Percentiles rank a stretch among this genome's conserved stretches.
Evolutionary conservation across 495 filamentous ascomycete species (phyloP).

Genomic region (Xylaria flabelliformis): DNA sequence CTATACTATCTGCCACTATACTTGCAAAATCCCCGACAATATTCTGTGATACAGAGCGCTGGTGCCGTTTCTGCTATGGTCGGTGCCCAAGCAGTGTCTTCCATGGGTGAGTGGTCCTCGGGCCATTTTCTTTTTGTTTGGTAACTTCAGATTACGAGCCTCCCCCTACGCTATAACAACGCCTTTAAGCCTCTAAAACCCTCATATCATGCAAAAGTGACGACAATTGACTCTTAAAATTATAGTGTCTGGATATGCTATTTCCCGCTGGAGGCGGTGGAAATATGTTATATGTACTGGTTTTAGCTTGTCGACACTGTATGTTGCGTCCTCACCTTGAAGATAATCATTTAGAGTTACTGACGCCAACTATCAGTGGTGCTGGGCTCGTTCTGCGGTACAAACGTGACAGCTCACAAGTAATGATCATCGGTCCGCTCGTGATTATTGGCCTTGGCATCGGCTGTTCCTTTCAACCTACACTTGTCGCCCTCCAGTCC

Average conservation of each 20-base stretch:
- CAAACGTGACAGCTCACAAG: conserved; percentile 44
- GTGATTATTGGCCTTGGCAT: conserved; percentile 57
- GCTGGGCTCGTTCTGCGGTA: conserved; percentile 61
- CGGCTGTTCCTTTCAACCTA: conserved; percentile 65
- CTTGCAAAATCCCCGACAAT: conserved; percentile 50
- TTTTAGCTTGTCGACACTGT: conserved; percentile 59
- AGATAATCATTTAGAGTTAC: neutral
- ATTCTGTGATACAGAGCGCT: conserved; percentile 47
- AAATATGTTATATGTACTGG: conserved; percentile 64
- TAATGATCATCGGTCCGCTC: conserved; percentile 44
- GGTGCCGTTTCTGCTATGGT: conserved; percentile 62
- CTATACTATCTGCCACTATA: conserved; percentile 58
- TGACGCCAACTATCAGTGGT: conserved; percentile 37
- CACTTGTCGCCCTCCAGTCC: conserved; percentile 67
- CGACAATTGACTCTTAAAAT: neutral
- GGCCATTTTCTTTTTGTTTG: neutral
- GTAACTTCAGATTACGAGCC: neutral
- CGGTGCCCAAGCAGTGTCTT: conserved; percentile 56
- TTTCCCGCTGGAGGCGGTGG: conserved; percentile 57
- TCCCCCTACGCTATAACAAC: neutral
- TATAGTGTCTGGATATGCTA: neutral
- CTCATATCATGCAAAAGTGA: neutral
- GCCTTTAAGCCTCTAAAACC: neutral
- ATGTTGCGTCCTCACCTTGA: conserved; percentile 31
- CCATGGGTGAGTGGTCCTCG: conserved; percentile 37